These are phyloP conservation scores for Boletellus ananiceps DNA, from an alignment of 768 basidiomycete genomes.

Conservation along the genomic window DNA sequence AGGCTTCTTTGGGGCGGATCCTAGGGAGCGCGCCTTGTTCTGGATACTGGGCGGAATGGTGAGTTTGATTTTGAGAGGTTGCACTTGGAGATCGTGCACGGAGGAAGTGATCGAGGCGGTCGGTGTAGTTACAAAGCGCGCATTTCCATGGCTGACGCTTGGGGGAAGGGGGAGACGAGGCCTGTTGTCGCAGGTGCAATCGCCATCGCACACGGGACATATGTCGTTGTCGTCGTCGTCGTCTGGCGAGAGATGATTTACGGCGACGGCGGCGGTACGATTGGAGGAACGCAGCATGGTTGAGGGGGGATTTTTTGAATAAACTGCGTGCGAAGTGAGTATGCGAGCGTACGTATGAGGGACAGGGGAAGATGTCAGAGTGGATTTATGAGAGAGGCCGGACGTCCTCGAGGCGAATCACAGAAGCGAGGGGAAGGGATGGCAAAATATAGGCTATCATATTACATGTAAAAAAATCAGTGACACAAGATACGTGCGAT, in stretches of 20 bases:
- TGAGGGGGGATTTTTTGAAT: conserved; percentile 49
- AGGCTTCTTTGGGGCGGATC: conserved; percentile 28
- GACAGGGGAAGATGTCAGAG: conserved; percentile 21
- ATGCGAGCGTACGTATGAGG: conserved; percentile 21
- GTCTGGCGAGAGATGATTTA: conserved; percentile 35
- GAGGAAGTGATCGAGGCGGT: conserved; percentile 36
- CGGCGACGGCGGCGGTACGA: conserved; percentile 56
- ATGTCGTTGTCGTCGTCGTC: conserved; percentile 84
- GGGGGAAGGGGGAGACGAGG: conserved; percentile 31
- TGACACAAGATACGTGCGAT: conserved; percentile 29
- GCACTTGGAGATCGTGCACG: conserved; percentile 24
- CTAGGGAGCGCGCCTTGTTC: conserved; percentile 36
- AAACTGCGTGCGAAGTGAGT: conserved; percentile 31
- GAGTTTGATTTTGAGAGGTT: conserved; percentile 66
- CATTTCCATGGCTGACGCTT: conserved; percentile 30
- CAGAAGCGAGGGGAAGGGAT: conserved; percentile 20
- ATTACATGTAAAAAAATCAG: conserved; percentile 38
- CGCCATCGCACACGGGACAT: conserved; percentile 87
- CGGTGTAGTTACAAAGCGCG: conserved; percentile 36
- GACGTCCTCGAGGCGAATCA: conserved; percentile 17
- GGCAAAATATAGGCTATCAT: conserved; percentile 23
- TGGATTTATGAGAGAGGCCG: conserved; percentile 21
- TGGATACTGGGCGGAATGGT: conserved; percentile 56
- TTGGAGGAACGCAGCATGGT: conserved; percentile 66
- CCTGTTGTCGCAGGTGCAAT: conserved; percentile 71